phyloP scores from a whole-genome alignment of 2,329 filamentous ascomycete species.

The Colletotrichum tropicale region DNA sequence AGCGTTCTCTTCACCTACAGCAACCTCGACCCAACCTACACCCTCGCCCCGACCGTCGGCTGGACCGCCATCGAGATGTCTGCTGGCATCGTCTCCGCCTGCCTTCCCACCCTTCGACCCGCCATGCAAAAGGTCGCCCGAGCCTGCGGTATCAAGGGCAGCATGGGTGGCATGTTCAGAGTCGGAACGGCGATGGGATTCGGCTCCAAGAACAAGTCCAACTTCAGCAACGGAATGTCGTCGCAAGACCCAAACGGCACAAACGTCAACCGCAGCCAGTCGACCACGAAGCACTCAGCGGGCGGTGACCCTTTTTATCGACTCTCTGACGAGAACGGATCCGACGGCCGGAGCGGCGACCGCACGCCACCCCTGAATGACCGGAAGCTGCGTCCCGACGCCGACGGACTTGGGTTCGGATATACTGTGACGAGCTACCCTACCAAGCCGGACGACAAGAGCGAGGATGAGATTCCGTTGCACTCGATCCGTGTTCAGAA shows the following conservation, averaged over 20 bases:
- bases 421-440: constrained; percentile 35
- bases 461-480: constrained; percentile 41
- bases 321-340: constrained; percentile 34
- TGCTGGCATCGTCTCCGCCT: constrained; percentile 56
- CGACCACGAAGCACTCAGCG: constrained; percentile 1
- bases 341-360: constrained; percentile 20
- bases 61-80: constrained; percentile 56
- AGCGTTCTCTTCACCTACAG: constrained; percentile 50
- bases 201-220: constrained; percentile 26
- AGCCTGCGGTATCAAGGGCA: constrained; percentile 42
- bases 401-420: constrained; percentile 27
- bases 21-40: constrained; percentile 46
- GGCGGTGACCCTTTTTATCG: constrained; percentile 32
- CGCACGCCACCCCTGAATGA: constrained; percentile 11
- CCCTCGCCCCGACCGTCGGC: constrained; percentile 47
- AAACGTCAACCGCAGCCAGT: background rate
- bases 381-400: constrained; percentile 34
- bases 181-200: constrained; percentile 22
- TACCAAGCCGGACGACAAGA: constrained; percentile 26
- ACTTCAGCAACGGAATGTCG: constrained; percentile 20
- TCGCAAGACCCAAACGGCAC: constrained; percentile 7
- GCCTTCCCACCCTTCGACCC: constrained; percentile 56
- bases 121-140: constrained; percentile 42
- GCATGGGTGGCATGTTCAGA: constrained; percentile 33
- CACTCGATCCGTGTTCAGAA: constrained; percentile 42